Percentiles rank a stretch among this genome's conserved stretches.
These are phyloP conservation scores for Globisporangium spinosum DNA, from an alignment of 352 stramenopile genomes.

Conservation along the genomic window DNA sequence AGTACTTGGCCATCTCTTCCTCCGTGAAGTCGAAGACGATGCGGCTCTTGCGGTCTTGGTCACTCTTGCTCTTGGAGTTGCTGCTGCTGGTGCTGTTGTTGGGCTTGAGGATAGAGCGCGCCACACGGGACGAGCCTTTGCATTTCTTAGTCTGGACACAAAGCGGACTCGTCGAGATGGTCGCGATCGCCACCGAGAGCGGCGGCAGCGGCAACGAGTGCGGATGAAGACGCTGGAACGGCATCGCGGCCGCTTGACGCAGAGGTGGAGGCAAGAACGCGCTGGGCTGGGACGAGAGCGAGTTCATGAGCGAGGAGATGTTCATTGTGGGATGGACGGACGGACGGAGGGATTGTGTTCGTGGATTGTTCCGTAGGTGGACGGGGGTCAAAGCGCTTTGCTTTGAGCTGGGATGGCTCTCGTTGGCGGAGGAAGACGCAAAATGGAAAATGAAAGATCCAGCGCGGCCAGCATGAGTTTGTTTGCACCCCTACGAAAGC, in stretches of 20 bases:
- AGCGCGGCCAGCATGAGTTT: background rate
- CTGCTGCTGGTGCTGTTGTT: background rate
- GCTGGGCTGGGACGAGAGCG: background rate
- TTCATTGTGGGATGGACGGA: slow-evolving; percentile 8
- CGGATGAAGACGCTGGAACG: background rate
- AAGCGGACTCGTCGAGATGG: background rate
- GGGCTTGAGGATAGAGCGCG: slow-evolving; percentile 7
- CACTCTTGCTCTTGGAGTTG: slow-evolving; percentile 3
- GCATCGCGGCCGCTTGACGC: background rate
- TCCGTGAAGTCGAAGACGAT: slow-evolving; percentile 54
- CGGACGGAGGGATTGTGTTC: background rate
- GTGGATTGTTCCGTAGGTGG: background rate
- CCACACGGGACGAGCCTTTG: background rate
- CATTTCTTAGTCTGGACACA: background rate
- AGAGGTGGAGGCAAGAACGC: background rate
- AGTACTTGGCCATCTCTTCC: slow-evolving; percentile 52
- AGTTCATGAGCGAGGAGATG: slow-evolving; percentile 9
- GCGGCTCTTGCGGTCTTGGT: slow-evolving; percentile 44
- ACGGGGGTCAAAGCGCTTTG: background rate
- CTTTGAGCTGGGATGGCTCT: background rate
- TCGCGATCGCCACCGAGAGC: slow-evolving; percentile 11
- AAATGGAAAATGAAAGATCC: slow-evolving; percentile 10
- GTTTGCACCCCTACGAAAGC: background rate
- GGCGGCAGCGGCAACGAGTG: background rate
- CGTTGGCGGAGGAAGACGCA: background rate